Evolutionary conservation across 2,329 filamentous ascomycete species (phyloP).

Genomic region (Periconia macrospinosa): DNA sequence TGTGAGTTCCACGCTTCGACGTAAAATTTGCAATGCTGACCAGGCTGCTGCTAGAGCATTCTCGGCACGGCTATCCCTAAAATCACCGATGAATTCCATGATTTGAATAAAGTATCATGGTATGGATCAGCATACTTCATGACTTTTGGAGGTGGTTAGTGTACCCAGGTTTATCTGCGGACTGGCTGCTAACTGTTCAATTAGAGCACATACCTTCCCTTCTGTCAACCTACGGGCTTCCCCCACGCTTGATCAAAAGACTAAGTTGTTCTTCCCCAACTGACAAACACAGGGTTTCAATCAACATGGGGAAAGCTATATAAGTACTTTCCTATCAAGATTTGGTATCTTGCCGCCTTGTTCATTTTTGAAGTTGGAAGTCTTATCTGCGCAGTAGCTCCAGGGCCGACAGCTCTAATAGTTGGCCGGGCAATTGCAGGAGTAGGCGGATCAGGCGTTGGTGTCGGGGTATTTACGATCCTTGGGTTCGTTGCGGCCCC

Average conservation of each 20-base stretch:
- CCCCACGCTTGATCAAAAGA: too few species aligned
- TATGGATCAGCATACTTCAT: slow-evolving; percentile 15
- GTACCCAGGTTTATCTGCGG: too few species aligned
- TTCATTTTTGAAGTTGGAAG: neutral
- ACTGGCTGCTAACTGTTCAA: too few species aligned
- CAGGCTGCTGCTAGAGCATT: too few species aligned
- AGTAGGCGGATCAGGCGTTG: neutral
- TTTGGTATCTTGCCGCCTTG: neutral
- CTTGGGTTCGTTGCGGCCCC: neutral
- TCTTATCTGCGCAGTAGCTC: neutral
- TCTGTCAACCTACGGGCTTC: too few species aligned
- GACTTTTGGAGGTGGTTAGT: too few species aligned
- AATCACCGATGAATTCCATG: slow-evolving; percentile 16
- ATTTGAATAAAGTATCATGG: slow-evolving; percentile 14
- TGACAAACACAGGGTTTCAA: neutral
- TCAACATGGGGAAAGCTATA: neutral
- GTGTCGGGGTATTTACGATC: neutral
- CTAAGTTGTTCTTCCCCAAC: too few species aligned
- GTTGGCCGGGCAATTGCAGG: neutral
- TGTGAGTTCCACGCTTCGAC: too few species aligned
- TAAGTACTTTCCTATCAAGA: neutral
- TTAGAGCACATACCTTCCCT: too few species aligned
- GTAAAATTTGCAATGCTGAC: too few species aligned
- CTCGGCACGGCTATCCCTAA: slow-evolving; percentile 13
- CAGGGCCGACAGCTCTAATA: neutral